Base-by-base conservation (phyloP, 1,284 basidiomycete genomes). In the Exobasidium cylindrosporum region DNA sequence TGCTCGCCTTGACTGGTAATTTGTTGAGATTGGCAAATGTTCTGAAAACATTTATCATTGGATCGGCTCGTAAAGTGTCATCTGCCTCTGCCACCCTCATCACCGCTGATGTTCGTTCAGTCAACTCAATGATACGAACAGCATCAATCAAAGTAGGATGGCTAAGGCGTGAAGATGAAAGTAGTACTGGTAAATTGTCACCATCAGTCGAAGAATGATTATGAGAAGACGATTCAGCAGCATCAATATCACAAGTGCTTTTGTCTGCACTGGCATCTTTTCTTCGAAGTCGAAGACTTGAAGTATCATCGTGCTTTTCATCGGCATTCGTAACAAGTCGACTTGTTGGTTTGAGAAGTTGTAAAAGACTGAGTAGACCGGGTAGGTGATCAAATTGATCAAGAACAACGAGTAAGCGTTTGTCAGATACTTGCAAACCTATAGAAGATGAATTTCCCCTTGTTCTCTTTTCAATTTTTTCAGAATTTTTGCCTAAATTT, bases 331-430 rank as follows among this genome's bases (percentile, higher is more conserved):
- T 10, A 40, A 17, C 35, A 40, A 40, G 17, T 13, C 26, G 14
- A 23, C 29, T 29, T 17, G 69, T 66, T 4, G 81, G 80, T 62
- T 82, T 82, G 55, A 85, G 79, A 57, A 85, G 81, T 63, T 84
- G 82, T 17, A 83, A 78, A 61, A 85, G 79, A 50, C 83, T 81
- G 83, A 86, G 84, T 64, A 83, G 80, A 1, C 83, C 81, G 0
- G 83, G 82, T 5, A 98, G 82, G 76, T 97, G 91, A 69, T 94
- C 91, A 64, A 96, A 84, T 79, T 88, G 89, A 79, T 93, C 91
- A n/a, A 98, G 85, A 17, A 97, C 88, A 64, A 97, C 87, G 0
- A 89, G 86, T 74, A 95, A 88, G 28, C 86, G n/a, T 26, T 35
- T 55, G 7, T 31, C 21, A 7, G 47, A 24, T 7, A 23, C 24